A percentile compares a stretch with the other conserved stretches of the same genome.
Evolutionary conservation across 306 rosid species (phyloP).

Genomic region (Medicago truncatula): DNA sequence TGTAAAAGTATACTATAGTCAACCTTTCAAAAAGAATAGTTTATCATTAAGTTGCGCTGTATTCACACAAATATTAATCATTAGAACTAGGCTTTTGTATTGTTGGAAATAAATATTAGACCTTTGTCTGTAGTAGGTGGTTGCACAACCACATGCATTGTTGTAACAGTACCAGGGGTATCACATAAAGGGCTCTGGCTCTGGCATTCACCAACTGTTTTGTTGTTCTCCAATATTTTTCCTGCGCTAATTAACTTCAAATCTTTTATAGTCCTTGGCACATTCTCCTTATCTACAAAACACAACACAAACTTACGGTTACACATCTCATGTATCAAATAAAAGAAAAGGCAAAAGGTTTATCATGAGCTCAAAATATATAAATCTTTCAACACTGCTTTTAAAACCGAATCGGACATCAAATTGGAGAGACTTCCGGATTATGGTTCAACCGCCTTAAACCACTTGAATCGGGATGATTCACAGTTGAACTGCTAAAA

Average conservation of each 20-base stretch:
- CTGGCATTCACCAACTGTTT: conserved; percentile 87
- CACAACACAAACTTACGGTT: conserved; percentile 32
- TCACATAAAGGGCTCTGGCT: conserved; percentile 87
- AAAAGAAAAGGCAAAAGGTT: conserved; percentile 8
- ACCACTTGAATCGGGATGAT: not conserved
- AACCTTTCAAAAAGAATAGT: not conserved
- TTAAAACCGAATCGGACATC: not conserved
- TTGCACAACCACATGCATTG: conserved; percentile 95
- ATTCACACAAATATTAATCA: not conserved
- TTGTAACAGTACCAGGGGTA: conserved; percentile 80
- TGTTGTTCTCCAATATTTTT: conserved; percentile 80
- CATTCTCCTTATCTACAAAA: conserved; percentile 82
- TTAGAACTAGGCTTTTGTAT: conserved; percentile 5
- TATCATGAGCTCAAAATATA: conserved; percentile 9
- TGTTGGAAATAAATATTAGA: conserved; percentile 38
- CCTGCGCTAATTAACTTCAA: conserved; percentile 92
- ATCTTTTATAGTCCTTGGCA: conserved; percentile 89
- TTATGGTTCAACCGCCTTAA: not conserved
- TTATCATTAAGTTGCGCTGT: not conserved
- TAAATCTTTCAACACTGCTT: not conserved
- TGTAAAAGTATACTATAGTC: not conserved
- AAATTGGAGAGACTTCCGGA: not conserved
- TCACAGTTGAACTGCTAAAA: not conserved
- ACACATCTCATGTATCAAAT: conserved; percentile 30
- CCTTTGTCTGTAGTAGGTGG: conserved; percentile 82